Base-by-base conservation (phyloP, 2,329 filamentous ascomycete species). In the Daldinia sp. region DNA sequence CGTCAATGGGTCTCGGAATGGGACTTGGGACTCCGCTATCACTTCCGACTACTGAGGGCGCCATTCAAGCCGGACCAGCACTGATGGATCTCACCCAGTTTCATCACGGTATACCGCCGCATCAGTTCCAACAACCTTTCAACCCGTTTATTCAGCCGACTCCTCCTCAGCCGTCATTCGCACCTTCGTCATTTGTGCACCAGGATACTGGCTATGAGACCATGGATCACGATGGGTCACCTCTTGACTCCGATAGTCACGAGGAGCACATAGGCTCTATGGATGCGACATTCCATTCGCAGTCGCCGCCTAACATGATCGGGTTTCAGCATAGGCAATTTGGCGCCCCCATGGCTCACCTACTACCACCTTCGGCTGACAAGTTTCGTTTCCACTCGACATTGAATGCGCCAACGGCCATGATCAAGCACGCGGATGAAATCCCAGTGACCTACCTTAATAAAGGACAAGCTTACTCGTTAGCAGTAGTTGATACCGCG, bases 401-500 rank as follows among this genome's bases (percentile, higher is more conserved):
- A 0, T 82, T 99, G 51, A 97, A 97, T 78, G 95, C 96, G 0
- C 94, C 95, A 2, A 99, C 96, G 0, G 96, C 96, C 6, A 99
- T 98, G 96, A 91, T 97, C 76, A 97, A 92, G 79, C 90, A 94
- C 69, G 82, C 89, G 1, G 92, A 97, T 67, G 95, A 98, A 79
- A 97, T 98, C 26, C 96, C 96, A 0, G 89, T 98, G n/a, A 98
- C 95, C 0, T 99, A 99, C 78, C 87, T 99, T 18, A 99, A 99
- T 83, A 98, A 98, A 81, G 94, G 95, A 26, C 95, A 98, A 78
- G 93, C 94, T 15, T 99, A 99, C 79, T 92, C 93, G 0, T 84
- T 99, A 18, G 92, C 92, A 2, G 87, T 99, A 30, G 84, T 92
- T 53, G 96, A 99, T 77, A 96, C 92, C 0, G 84, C 85, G 5